Evolutionary conservation across 1,284 basidiomycete species (phyloP).

Genomic region (Microbotryum lychnidis-dioicae): DNA sequence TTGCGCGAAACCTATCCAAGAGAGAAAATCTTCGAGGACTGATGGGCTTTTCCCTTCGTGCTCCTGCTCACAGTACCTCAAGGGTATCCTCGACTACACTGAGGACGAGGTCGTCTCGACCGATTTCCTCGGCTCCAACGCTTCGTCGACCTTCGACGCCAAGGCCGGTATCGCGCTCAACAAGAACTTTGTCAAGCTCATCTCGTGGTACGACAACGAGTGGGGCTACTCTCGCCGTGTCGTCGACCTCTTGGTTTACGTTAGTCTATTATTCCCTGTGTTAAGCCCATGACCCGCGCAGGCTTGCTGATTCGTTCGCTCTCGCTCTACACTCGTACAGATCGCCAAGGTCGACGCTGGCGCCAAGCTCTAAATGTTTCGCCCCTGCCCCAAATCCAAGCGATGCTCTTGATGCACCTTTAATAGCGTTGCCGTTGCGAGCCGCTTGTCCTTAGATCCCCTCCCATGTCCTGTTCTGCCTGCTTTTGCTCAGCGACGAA

Average conservation of each 20-base stretch:
- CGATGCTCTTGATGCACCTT: neutral
- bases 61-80: neutral
- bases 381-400: neutral
- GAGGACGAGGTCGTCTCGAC: conserved; percentile 91
- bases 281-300: conserved; percentile 21
- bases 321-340: neutral
- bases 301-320: neutral
- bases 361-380: conserved; percentile 24
- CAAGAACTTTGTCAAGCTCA: conserved; percentile 38
- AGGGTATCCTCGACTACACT: conserved; percentile 56
- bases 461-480: no score
- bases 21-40: neutral
- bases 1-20: neutral
- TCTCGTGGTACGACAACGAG: conserved; percentile 68
- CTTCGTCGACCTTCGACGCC: conserved; percentile 57
- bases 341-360: conserved; percentile 12
- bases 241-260: conserved; percentile 77
- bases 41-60: neutral
- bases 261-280: conserved; percentile 50
- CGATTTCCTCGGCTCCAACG: conserved; percentile 73
- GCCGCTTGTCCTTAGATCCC: no score
- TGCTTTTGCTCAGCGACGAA: no score
- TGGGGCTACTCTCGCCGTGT: conserved; percentile 96
- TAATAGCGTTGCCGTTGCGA: no score
- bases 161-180: conserved; percentile 88